Evolutionary conservation across 2,329 filamentous ascomycete species (phyloP).

Genomic region (Talaromyces sp.): DNA sequence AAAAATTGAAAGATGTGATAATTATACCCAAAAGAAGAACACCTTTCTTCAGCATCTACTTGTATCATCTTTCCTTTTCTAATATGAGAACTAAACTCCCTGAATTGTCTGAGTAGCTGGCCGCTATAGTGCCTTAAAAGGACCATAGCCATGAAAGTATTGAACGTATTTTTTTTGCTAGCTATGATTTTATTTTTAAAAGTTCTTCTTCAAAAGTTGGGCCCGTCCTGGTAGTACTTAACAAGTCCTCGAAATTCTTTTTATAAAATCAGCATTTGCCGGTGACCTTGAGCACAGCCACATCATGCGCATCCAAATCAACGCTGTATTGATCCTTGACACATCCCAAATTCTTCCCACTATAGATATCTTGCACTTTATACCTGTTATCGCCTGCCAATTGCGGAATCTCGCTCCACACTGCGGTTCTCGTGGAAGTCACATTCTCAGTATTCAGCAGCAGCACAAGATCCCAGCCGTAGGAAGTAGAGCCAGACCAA

Average conservation of each 20-base stretch:
- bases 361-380: constrained; percentile 24
- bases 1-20: not conserved
- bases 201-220: too few relatives aligned
- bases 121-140: not conserved
- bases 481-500: constrained; percentile 27
- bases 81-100: not conserved
- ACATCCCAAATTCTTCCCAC: constrained; percentile 25
- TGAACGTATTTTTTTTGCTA: not conserved
- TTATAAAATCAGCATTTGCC: constrained; percentile 5
- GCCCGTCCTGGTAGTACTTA: not conserved
- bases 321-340: constrained; percentile 18
- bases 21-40: not conserved
- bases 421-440: constrained; percentile 18
- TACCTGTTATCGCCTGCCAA: constrained; percentile 14
- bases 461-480: constrained; percentile 24
- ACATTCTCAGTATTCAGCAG: constrained; percentile 25
- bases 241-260: not conserved
- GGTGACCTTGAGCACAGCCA: constrained; percentile 23
- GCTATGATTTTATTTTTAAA: too few relatives aligned
- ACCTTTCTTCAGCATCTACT: not conserved
- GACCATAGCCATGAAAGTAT: not conserved
- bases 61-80: not conserved
- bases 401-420: constrained; percentile 26
- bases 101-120: not conserved
- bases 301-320: constrained; percentile 24